Percentiles rank a stretch among this genome's conserved stretches.
Conservation (phyloP, 2,329 filamentous ascomycete genomes). For the Trichoderma cornu-damae region DNA sequence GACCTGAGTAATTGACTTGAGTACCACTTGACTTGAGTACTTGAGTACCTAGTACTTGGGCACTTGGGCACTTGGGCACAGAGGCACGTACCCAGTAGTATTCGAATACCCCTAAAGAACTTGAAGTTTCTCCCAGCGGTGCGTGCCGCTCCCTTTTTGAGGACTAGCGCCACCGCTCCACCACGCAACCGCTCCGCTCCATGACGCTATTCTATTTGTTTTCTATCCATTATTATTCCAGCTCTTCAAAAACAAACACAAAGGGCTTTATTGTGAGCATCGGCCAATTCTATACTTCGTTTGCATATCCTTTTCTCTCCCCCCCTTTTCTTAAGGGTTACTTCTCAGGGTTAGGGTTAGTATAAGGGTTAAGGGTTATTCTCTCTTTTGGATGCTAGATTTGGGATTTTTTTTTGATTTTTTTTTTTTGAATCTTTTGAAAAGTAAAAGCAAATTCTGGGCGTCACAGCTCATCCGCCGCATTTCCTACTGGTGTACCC, state of each 20-base stretch:
- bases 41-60: neutral
- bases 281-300: too few species aligned
- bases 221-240: neutral
- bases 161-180: conserved; percentile 1
- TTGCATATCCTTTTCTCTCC: too few species aligned
- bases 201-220: conserved; percentile 14
- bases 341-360: too few species aligned
- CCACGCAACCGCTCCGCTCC: conserved; percentile 11
- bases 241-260: neutral
- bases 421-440: too few species aligned
- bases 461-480: neutral
- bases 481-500: too few species aligned
- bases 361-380: too few species aligned
- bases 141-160: neutral
- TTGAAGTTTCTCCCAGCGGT: neutral
- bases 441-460: too few species aligned
- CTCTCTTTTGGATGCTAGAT: too few species aligned
- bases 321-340: too few species aligned
- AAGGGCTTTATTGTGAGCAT: neutral
- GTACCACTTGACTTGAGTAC: too few species aligned
- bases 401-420: too few species aligned
- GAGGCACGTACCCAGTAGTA: neutral
- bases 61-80: neutral
- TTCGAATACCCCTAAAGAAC: neutral
- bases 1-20: too few species aligned